Percentiles rank a stretch among this genome's conserved stretches.
phyloP scores from a whole-genome alignment of 169 alveolate species.

The Eimeria sp. region DNA sequence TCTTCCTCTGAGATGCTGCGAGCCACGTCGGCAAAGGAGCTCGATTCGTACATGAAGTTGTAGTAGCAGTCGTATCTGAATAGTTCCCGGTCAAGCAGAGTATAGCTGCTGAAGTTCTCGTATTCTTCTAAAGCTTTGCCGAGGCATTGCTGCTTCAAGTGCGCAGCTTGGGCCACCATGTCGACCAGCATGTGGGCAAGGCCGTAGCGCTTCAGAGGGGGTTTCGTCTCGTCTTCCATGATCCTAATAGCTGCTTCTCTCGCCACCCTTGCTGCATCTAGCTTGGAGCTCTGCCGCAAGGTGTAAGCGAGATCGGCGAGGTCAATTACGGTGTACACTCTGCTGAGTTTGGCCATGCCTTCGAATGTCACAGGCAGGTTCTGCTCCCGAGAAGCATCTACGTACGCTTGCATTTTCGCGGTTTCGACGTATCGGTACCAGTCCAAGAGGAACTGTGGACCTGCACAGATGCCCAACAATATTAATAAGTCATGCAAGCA shows the following conservation, averaged over 20 bases:
- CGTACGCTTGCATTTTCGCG: neutral
- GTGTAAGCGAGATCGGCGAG: conserved; percentile 39
- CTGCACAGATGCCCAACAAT: neutral
- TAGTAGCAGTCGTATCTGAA: conserved; percentile 69
- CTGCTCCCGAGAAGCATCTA: neutral
- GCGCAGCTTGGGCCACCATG: conserved; percentile 6
- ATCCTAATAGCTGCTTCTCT: neutral
- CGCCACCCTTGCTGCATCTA: neutral
- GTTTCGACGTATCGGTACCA: conserved; percentile 29
- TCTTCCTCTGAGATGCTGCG: neutral
- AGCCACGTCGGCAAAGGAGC: conserved; percentile 34
- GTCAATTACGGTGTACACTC: conserved; percentile 39
- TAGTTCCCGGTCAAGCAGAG: neutral
- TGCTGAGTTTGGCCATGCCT: conserved; percentile 9
- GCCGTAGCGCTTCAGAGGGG: conserved; percentile 37
- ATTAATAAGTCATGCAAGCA: neutral
- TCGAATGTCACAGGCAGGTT: neutral
- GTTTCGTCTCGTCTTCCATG: neutral
- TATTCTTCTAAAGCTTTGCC: conserved; percentile 35
- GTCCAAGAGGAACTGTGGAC: conserved; percentile 30
- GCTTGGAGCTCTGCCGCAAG: conserved; percentile 21
- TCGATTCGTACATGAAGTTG: conserved; percentile 8
- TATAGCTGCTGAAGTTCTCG: conserved; percentile 6
- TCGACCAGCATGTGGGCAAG: conserved; percentile 27
- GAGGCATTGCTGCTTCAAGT: neutral